Evolutionary conservation across 805 yeast species (phyloP), one percentile per base, ranked within the genome.

Genomic region (Blastobotrys peoriensis): DNA sequence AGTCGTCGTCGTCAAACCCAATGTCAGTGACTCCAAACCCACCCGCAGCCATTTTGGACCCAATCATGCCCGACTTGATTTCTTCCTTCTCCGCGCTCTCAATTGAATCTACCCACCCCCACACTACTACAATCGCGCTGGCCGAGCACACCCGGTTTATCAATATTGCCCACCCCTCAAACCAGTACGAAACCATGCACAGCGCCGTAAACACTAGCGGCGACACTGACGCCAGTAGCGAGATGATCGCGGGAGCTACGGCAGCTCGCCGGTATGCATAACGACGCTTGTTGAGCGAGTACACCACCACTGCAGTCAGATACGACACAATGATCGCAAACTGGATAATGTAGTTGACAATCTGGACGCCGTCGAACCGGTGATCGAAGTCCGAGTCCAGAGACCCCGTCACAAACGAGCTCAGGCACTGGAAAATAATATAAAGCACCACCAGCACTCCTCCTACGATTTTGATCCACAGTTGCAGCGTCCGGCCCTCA

Each of bases 71-170:
- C 50, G 66, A 65, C 40, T 71, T 64, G 49, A 81, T 86, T 22
- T 66, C 59, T 25, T 69, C 61, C 48, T 70, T 67, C 49, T 78
- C 81, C 36, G 75, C 56, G 15, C 67, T 55, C 49, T 75, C 72
- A 35, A 79, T 76, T 36, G 77, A 71, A 53, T 68, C 74, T 6
- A 79, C 60, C 82, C 86, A 78, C 61, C 81, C 86, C 83, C 85
- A 81, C 1, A 78, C 68, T 19, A 76, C 66, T 1, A 80, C 74
- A 15, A 73, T 63, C 3, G 78, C 61, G 28, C 77, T 67, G 13
- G 78, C 67, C 39, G 75, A 74, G 4, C 76, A 54, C 34, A 79
- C 68, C 3, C 74, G 66, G 9, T 70, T 54, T 3, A 75, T 63
- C 23, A 68, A 64, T 0, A 73, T 61, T 57, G 83, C 69, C 69